Conservation (phyloP, 345 rosid genomes). For the Toxicodendron radicans region DNA sequence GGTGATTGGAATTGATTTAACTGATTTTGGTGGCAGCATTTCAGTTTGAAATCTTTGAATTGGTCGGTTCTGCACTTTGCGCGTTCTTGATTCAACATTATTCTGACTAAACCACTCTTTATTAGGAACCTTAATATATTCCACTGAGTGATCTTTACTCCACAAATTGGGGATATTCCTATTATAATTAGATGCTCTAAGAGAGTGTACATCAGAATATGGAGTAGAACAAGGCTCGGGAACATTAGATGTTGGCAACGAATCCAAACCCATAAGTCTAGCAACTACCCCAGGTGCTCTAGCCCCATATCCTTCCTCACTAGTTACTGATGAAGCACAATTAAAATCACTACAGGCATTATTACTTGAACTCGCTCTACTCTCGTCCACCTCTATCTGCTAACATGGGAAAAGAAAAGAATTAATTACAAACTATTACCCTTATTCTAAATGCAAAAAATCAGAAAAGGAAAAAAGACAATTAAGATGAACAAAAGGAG, state of each 20-base stretch:
- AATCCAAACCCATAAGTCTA: conserved; percentile 93
- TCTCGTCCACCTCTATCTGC: conserved; percentile 54
- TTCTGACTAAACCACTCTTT: conserved; percentile 39
- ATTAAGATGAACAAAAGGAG: background rate
- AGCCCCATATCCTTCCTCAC: conserved; percentile 64
- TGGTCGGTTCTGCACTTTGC: conserved; percentile 46
- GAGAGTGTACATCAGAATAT: conserved; percentile 30
- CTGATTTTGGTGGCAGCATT: conserved; percentile 68
- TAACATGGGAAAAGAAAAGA: conserved; percentile 16
- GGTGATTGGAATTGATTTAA: conserved; percentile 59
- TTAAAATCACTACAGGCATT: conserved; percentile 49
- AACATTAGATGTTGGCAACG: conserved; percentile 60
- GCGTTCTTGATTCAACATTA: conserved; percentile 37
- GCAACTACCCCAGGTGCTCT: conserved; percentile 91
- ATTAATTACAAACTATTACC: conserved; percentile 11
- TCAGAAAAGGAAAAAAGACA: conserved; percentile 5
- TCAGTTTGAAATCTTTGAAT: conserved; percentile 83
- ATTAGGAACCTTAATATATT: conserved; percentile 32
- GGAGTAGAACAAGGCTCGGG: conserved; percentile 41
- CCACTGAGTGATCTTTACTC: conserved; percentile 45
- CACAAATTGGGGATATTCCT: conserved; percentile 32
- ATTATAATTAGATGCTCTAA: conserved; percentile 33
- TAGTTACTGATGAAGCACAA: conserved; percentile 62
- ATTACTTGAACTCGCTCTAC: conserved; percentile 40
- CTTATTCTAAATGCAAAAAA: background rate